phyloP scores from a whole-genome alignment of 805 yeast species.

The Brettanomyces sp. region DNA sequence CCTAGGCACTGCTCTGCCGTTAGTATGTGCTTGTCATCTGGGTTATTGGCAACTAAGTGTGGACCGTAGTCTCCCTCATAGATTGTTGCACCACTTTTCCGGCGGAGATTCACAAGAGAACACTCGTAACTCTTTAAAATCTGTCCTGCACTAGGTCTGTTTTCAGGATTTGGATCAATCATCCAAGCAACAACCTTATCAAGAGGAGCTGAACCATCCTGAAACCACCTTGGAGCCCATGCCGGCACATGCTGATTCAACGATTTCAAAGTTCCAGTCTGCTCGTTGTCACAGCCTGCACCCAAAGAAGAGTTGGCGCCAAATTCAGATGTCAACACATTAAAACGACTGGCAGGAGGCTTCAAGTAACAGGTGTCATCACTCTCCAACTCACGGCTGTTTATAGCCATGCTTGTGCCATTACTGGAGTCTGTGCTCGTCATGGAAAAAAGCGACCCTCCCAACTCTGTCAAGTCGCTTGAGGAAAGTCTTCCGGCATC shows the following conservation, averaged over 20 bases:
- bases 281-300: constrained; percentile 1
- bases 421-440: constrained; percentile 8
- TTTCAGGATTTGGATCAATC: constrained; percentile 76
- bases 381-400: neutral
- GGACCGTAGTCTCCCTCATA: constrained; percentile 97
- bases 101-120: constrained; percentile 62
- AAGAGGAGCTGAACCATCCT: constrained; percentile 59
- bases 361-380: too few relatives aligned
- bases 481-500: constrained; percentile 87
- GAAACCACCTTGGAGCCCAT: constrained; percentile 83
- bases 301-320: neutral
- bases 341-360: too few relatives aligned
- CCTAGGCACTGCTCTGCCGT: constrained; percentile 10
- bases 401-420: neutral
- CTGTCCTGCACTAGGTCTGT: constrained; percentile 71
- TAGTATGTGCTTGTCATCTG: constrained; percentile 27
- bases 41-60: constrained; percentile 5
- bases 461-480: constrained; percentile 42
- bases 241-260: neutral
- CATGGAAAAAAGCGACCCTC: constrained; percentile 12
- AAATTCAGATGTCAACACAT: neutral
- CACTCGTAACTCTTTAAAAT: constrained; percentile 69
- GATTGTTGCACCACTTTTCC: constrained; percentile 88
- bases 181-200: constrained; percentile 80
- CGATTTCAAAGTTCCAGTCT: neutral